Evolutionary conservation across 78 protist genomes (phyloP), one percentile per base, ranked within the genome.

Genomic region (Emiliania huxleyi): DNA sequence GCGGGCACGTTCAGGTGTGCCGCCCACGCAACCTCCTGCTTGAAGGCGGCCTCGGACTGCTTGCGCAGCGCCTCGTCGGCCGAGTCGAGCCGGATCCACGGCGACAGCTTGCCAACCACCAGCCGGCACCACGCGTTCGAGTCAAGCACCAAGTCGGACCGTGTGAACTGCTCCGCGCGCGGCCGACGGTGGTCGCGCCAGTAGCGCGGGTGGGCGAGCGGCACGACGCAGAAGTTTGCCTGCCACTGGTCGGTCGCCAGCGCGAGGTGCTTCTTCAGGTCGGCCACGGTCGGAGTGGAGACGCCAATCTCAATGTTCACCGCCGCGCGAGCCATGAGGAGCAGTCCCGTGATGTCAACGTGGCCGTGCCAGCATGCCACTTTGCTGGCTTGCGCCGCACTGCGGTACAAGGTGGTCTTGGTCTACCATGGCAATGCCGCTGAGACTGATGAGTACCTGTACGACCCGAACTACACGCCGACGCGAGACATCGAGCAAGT

Each of bases 21-120:
- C 29, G 97, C 96, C 96, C 95, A 96, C 46, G 94, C 94, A 29
- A 95, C 62, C 94, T 96, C 98, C 69, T 94, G 95, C 45, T 55
- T 46, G 26, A 96, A 89, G 35, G 90, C 94, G 93, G 83, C 43
- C 73, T 87, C 91, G 38, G 55, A 22, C n/a, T 69, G 43, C 35
- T 45, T 69, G 29, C 87, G 40, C 25, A 25, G 0, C 18, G 49
- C 46, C 29, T 5, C 77, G 44, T 35, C 12, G 1, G 38, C 29
- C 37, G 91, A 87, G 91, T 92, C 94, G 26, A 93, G 79, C 48
- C 43, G 56, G 45, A 87, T 55, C 94, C 81, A 94, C 43, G 49
- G 26, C 48, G 95, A 90, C 37, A 93, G 37, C 87, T 94, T 94
- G 23, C 96, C 96, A 42, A 96, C 94, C 19, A 96, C 92, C 15